Evolutionary conservation across 208 protist genomes (phyloP).

Genomic region (Leishmania tropica): DNA sequence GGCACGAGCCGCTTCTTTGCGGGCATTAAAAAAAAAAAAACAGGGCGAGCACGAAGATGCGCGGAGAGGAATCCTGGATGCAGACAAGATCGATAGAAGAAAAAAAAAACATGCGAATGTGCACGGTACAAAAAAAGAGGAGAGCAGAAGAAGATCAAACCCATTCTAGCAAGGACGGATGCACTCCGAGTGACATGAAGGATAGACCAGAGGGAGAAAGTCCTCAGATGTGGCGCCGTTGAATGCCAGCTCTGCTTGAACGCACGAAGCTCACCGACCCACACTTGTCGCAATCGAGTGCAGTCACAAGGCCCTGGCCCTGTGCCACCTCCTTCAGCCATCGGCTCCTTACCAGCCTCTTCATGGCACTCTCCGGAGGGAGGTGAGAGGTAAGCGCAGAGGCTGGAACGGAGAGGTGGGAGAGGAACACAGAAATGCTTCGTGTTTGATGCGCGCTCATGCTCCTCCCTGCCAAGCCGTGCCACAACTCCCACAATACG

Average conservation of each 20-base stretch:
- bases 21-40: conserved; percentile 15
- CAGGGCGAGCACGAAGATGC: background rate
- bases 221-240: background rate
- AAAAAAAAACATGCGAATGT: background rate
- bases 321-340: background rate
- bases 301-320: background rate
- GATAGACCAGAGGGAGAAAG: background rate
- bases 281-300: background rate
- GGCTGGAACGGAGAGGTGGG: background rate
- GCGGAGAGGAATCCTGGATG: background rate
- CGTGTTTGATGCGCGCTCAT: background rate
- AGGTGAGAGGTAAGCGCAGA: background rate
- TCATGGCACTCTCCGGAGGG: background rate
- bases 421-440: background rate
- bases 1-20: conserved; percentile 35
- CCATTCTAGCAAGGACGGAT: background rate
- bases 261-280: background rate
- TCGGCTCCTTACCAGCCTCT: background rate
- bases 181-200: background rate
- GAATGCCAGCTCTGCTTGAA: background rate
- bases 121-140: background rate
- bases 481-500: background rate
- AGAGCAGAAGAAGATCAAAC: background rate
- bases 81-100: too few relatives aligned
- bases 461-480: too few relatives aligned